These are phyloP conservation scores for Stenocarpella maydis DNA, from an alignment of 2,329 filamentous ascomycete genomes.

Conservation along the genomic window DNA sequence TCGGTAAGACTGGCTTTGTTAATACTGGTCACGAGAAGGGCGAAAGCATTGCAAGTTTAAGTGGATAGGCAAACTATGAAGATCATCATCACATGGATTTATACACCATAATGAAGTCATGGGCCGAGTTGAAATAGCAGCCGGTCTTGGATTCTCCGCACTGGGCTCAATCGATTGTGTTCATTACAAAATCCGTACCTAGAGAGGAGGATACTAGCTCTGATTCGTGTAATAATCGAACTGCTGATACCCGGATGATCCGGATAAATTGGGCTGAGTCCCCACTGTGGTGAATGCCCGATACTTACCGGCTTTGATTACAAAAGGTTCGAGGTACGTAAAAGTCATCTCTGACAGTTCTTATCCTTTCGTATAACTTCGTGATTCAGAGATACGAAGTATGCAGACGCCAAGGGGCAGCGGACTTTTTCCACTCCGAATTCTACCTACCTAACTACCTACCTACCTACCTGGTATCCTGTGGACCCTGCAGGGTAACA, in stretches of 20 bases:
- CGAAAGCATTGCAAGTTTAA: background rate
- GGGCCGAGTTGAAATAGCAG: background rate
- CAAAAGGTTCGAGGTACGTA: background rate
- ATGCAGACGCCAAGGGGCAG: background rate
- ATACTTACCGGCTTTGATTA: background rate
- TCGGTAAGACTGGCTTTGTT: background rate
- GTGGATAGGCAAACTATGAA: background rate
- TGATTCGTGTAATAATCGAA: conserved; percentile 4
- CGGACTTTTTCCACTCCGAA: no score
- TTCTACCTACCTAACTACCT: no score
- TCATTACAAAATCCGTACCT: background rate
- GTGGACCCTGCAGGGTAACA: background rate
- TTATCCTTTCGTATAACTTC: background rate
- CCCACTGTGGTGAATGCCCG: background rate
- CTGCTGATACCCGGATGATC: background rate
- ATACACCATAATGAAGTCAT: background rate
- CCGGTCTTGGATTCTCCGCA: background rate
- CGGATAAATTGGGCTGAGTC: background rate
- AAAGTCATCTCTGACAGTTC: background rate
- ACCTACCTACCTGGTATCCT: no score
- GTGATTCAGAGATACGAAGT: background rate
- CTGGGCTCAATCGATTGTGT: background rate
- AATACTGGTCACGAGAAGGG: background rate
- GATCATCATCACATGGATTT: conserved; percentile 1
- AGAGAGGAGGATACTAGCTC: background rate